Evolutionary conservation across 192 early-diverging fungal species (phyloP).

Genomic region (Rhizoclosmatium globosum): DNA sequence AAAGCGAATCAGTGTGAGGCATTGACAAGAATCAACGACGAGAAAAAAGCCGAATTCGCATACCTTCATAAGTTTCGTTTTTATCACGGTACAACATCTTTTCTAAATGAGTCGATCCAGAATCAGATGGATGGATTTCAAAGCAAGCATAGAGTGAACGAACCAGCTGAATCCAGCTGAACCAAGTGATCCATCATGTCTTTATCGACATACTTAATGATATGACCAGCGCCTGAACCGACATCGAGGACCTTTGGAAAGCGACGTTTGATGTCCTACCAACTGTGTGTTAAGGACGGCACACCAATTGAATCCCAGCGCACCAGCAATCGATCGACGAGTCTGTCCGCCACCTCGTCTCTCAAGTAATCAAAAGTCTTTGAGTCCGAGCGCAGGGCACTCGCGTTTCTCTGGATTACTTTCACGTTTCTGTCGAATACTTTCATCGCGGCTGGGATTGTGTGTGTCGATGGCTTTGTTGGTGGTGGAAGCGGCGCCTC

Average conservation of each 20-base stretch:
- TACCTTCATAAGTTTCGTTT: constrained; percentile 49
- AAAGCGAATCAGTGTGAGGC: not conserved
- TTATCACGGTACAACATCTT: constrained; percentile 62
- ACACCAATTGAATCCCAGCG: not conserved
- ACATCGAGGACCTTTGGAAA: constrained; percentile 88
- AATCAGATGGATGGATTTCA: not conserved
- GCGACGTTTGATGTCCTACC: constrained; percentile 88
- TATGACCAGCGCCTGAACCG: constrained; percentile 87
- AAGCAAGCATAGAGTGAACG: not conserved
- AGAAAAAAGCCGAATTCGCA: not conserved
- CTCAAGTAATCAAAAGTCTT: constrained; percentile 88
- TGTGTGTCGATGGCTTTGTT: not conserved
- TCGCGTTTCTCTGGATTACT: constrained; percentile 78
- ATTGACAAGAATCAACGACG: not conserved
- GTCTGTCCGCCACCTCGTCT: constrained; percentile 86
- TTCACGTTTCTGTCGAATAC: constrained; percentile 87
- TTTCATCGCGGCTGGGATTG: not conserved
- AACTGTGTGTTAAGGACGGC: not conserved
- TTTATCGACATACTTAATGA: constrained; percentile 81
- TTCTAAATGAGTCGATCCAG: constrained; percentile 27
- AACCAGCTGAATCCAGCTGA: constrained; percentile 86
- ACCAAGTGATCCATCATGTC: constrained; percentile 86
- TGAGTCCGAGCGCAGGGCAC: constrained; percentile 62
- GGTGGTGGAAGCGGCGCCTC: not conserved
- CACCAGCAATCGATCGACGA: constrained; percentile 88